Percentiles rank a stretch among this genome's conserved stretches.
Conservation (phyloP, 352 stramenopile genomes). For the Phytophthora uliginosa region DNA sequence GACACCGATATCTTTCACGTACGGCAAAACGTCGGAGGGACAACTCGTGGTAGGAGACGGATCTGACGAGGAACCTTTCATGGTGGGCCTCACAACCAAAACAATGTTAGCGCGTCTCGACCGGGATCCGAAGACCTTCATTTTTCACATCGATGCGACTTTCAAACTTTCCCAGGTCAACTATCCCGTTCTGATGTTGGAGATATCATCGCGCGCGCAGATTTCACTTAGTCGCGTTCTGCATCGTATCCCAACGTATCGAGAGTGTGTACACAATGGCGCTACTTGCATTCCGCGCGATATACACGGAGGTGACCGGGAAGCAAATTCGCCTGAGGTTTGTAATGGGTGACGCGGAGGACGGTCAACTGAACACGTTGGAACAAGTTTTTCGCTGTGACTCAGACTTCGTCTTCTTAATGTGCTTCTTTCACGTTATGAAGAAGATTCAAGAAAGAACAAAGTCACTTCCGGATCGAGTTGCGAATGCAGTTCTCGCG, state of each 20-base stretch:
- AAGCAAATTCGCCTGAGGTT: background rate
- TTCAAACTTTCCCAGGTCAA: slow-evolving; percentile 24
- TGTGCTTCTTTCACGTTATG: slow-evolving; percentile 25
- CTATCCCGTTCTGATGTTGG: slow-evolving; percentile 20
- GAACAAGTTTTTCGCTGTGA: background rate
- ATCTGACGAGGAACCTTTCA: slow-evolving; percentile 7
- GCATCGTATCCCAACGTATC: slow-evolving; percentile 11
- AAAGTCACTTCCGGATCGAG: slow-evolving; percentile 1
- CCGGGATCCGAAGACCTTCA: background rate
- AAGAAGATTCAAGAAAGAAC: slow-evolving; percentile 14
- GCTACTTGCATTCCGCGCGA: background rate
- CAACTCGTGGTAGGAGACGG: slow-evolving; percentile 2
- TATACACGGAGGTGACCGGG: background rate
- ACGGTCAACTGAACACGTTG: slow-evolving; percentile 25
- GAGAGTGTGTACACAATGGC: background rate
- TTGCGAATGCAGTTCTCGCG: background rate
- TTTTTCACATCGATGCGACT: slow-evolving; percentile 26
- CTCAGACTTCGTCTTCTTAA: slow-evolving; percentile 12
- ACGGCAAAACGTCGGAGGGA: background rate
- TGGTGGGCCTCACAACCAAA: slow-evolving; percentile 1
- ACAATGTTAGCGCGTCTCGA: background rate
- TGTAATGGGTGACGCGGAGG: slow-evolving; percentile 30
- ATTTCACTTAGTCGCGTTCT: slow-evolving; percentile 30
- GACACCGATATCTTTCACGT: slow-evolving; percentile 1
- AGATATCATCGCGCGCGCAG: slow-evolving; percentile 15